Conservation (phyloP, 306 rosid genomes). For the Citrullus mucosospermus region DNA sequence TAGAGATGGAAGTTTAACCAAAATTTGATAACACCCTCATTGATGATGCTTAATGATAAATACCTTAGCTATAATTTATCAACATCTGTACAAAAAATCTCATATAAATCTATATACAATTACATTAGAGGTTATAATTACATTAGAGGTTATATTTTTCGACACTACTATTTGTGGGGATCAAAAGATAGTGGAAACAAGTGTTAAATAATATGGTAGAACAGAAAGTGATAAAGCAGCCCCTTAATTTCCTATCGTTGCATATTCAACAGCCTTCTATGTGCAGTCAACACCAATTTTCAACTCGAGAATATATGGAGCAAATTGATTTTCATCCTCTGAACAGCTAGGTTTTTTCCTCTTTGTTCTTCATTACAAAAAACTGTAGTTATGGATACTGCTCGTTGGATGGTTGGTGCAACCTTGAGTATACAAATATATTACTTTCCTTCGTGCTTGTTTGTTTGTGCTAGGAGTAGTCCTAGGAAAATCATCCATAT, state of each 20-base stretch:
- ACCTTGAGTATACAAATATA: not conserved
- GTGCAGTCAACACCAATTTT: not conserved
- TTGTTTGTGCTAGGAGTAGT: not conserved
- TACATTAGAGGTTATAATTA: not conserved
- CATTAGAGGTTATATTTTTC: not conserved
- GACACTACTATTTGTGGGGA: not conserved
- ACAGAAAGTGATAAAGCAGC: not conserved
- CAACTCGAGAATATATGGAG: not conserved
- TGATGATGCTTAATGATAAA: not conserved
- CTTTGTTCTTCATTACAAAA: not conserved
- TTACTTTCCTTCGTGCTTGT: not conserved
- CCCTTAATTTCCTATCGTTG: not conserved
- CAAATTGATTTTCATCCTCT: not conserved
- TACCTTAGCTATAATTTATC: not conserved
- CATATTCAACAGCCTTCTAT: not conserved
- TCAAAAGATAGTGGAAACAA: not conserved
- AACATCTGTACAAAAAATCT: not conserved
- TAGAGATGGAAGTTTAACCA: not conserved
- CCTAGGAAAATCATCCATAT: not conserved
- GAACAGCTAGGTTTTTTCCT: not conserved
- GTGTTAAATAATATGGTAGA: not conserved
- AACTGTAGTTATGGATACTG: not conserved
- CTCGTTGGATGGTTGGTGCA: not conserved
- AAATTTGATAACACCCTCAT: not conserved
- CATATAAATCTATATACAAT: not conserved